Conservation (phyloP, 805 yeast species). For the Lipomyces sp. region DNA sequence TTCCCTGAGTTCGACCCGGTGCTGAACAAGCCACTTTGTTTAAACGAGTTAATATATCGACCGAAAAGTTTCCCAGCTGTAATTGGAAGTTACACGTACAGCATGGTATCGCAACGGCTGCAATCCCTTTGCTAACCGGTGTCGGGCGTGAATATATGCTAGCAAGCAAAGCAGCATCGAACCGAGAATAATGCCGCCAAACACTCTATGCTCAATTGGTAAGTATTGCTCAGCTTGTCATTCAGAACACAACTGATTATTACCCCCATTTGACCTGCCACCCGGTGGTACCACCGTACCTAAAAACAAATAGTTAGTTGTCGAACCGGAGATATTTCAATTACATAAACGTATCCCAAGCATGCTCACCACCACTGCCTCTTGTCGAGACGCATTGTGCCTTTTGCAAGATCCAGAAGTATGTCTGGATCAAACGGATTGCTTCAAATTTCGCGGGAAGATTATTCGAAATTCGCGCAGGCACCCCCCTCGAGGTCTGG, state of each 20-base stretch:
- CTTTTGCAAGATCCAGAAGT: not conserved
- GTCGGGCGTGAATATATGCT: constrained; percentile 29
- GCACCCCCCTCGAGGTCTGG: too few relatives aligned
- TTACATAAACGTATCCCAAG: not conserved
- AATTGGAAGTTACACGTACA: constrained; percentile 17
- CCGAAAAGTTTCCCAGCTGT: not conserved
- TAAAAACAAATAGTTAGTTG: not conserved
- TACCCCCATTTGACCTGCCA: constrained; percentile 37
- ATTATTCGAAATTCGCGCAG: too few relatives aligned
- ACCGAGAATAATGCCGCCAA: constrained; percentile 25
- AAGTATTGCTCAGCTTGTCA: not conserved
- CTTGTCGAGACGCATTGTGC: constrained; percentile 8
- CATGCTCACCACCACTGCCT: constrained; percentile 18
- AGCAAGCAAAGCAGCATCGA: not conserved
- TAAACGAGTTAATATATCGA: not conserved
- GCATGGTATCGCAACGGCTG: constrained; percentile 30
- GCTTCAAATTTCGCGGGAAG: too few relatives aligned
- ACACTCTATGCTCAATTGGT: constrained; percentile 10
- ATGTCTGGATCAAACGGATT: too few relatives aligned
- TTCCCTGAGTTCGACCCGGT: constrained; percentile 8
- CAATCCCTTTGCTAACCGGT: constrained; percentile 22
- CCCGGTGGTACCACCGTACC: constrained; percentile 16
- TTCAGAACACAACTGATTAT: not conserved
- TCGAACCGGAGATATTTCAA: not conserved
- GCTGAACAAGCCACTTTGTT: constrained; percentile 31